Base-by-base conservation (phyloP, 2,329 filamentous ascomycete species). In the Xylaria multiplex region DNA sequence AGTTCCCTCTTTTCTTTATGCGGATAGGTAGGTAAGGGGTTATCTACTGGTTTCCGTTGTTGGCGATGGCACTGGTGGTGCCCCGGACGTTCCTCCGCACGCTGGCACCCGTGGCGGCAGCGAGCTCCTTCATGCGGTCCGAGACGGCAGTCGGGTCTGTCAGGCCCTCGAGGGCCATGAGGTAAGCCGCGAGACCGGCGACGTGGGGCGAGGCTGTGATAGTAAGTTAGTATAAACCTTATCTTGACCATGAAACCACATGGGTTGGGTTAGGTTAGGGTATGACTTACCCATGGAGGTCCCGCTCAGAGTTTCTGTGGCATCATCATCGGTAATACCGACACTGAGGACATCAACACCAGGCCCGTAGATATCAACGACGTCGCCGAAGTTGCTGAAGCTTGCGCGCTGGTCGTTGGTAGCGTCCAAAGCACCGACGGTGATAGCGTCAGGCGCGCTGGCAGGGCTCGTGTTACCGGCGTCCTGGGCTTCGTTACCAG, bases 121-220 rank as follows among this genome's bases (percentile, higher is more conserved):
- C 87, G 30, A 90, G 82, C 66, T 79, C 75, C 79, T 84, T 84
- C 74, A 90, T 84, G 69, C 82, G 79, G 64, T 80, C 69, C 40
- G 78, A 79, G 62, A 88, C 82, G 13, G 73, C 78, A 46, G 75
- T 78, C 27, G 85, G 80, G 55, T 78, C 77, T 7, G 77, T 80
- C 67, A 88, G 76, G 59, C 77, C 72, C 78, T 88, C 84, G 61
- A 88, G 81, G 59, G 79, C 73, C 80, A 92, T 88, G 37, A 92
- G 79, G 78, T 92, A 92, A 32, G 88, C 89, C 14, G 87, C 88
- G 3, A 92, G 81, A 54, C 90, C 90, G 54, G 87, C 85, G 60
- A 92, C 83, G 75, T 91, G 89, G 1, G 90, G 90, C 13, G 85
- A 84, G 30, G 90, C 88, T 86, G 83, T 82, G 32, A 75, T 19